A percentile compares a stretch with the other conserved stretches of the same genome.
These are phyloP conservation scores for Colletotrichum sp. DNA, from an alignment of 2,329 filamentous ascomycete species.

Conservation along the genomic window DNA sequence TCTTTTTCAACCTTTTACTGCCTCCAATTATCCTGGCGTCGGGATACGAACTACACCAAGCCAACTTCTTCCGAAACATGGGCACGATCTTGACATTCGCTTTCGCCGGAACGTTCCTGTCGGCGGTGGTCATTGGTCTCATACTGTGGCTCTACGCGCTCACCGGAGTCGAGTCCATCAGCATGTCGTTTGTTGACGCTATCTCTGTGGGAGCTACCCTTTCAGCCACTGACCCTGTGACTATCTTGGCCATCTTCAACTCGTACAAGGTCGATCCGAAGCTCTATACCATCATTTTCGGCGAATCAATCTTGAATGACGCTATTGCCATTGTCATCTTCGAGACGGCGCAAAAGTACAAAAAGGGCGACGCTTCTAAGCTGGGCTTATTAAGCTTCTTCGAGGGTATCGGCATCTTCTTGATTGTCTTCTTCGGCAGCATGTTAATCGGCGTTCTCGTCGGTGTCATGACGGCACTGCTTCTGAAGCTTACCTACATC, in stretches of 20 bases:
- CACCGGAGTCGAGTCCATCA: slow-evolving; percentile 83
- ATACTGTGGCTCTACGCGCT: slow-evolving; percentile 90
- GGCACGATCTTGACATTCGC: slow-evolving; percentile 97
- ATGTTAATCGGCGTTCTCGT: slow-evolving; percentile 87
- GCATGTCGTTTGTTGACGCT: slow-evolving; percentile 91
- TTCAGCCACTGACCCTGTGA: slow-evolving; percentile 96
- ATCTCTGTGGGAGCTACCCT: slow-evolving; percentile 96
- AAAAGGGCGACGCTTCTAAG: slow-evolving; percentile 72
- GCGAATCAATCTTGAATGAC: slow-evolving; percentile 97
- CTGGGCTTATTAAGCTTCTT: slow-evolving; percentile 84
- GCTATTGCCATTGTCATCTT: slow-evolving; percentile 98
- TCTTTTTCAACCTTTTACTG: slow-evolving; percentile 99
- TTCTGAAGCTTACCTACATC: slow-evolving; percentile 94
- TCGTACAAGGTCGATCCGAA: slow-evolving; percentile 99
- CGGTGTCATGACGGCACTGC: slow-evolving; percentile 84
- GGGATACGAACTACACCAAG: slow-evolving; percentile 96
- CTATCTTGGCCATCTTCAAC: slow-evolving; percentile 98
- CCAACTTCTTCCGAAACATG: slow-evolving; percentile 98
- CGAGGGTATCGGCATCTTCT: slow-evolving; percentile 91
- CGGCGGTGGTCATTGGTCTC: slow-evolving; percentile 89
- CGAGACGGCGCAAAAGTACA: slow-evolving; percentile 95
- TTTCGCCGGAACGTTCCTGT: slow-evolving; percentile 96
- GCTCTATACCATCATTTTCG: slow-evolving; percentile 98
- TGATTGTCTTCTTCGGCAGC: slow-evolving; percentile 95
- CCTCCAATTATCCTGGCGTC: slow-evolving; percentile 97